Conservation (phyloP, 2,329 filamentous ascomycete genomes). For the Erysiphe pulchra region DNA sequence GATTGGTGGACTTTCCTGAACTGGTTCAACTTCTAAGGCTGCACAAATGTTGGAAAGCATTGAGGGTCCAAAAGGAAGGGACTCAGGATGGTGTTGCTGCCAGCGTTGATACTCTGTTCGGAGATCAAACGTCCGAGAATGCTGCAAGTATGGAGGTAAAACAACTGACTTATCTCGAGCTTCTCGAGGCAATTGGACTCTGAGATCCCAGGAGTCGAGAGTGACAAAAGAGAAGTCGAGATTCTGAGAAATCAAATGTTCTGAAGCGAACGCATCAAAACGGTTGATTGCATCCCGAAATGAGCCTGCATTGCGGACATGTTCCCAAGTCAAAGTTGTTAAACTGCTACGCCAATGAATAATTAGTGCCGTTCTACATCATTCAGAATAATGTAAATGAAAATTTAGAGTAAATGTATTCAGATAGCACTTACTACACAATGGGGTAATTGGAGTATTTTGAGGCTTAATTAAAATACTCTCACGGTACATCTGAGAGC, state of each 20-base stretch:
- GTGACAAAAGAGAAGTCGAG: slow-evolving; percentile 97
- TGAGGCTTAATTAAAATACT: slow-evolving; percentile 93
- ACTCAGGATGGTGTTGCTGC: slow-evolving; percentile 96
- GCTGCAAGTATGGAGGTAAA: slow-evolving; percentile 84
- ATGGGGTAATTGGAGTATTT: slow-evolving; percentile 93
- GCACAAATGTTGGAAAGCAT: slow-evolving; percentile 95
- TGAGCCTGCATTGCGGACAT: slow-evolving; percentile 88
- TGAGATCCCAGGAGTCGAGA: slow-evolving; percentile 92
- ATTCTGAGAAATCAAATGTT: slow-evolving; percentile 75
- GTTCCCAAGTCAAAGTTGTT: slow-evolving; percentile 95
- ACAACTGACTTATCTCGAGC: slow-evolving; percentile 96
- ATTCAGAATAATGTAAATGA: not conserved
- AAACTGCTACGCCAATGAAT: slow-evolving; percentile 45
- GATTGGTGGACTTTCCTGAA: slow-evolving; percentile 91
- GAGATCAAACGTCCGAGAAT: slow-evolving; percentile 90
- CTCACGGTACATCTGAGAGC: slow-evolving; percentile 60
- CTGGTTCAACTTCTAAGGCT: slow-evolving; percentile 88
- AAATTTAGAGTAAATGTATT: not conserved
- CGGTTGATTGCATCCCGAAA: slow-evolving; percentile 92
- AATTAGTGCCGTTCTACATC: no score
- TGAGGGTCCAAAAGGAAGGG: slow-evolving; percentile 82
- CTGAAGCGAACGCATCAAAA: slow-evolving; percentile 79
- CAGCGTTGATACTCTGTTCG: slow-evolving; percentile 94
- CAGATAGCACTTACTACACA: slow-evolving; percentile 61
- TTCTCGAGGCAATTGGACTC: slow-evolving; percentile 89